phyloP scores from a whole-genome alignment of 2,329 filamentous ascomycete species.

The Huntiella moniliformis region DNA sequence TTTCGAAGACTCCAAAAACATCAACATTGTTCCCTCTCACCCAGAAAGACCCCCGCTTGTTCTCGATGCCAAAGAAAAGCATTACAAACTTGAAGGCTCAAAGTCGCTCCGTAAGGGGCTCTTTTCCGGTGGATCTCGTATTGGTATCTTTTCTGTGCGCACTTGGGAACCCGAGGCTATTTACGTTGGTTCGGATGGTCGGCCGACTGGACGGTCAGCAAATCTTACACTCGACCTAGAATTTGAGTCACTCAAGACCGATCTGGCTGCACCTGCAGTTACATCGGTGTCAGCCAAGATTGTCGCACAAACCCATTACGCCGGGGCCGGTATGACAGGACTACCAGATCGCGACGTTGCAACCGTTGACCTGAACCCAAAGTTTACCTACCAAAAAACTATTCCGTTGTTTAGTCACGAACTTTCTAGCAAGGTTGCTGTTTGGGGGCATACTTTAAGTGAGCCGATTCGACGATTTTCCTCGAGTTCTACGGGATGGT shows the following conservation, averaged over 20 bases:
- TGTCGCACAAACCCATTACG: constrained; percentile 33
- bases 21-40: constrained; percentile 34
- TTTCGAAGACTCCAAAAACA: constrained; percentile 24
- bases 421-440: no score
- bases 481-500: no score
- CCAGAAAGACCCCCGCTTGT: constrained; percentile 32
- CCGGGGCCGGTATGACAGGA: constrained; percentile 24
- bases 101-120: constrained; percentile 36
- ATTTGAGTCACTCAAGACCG: constrained; percentile 25
- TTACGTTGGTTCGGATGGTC: constrained; percentile 31
- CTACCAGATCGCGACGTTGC: constrained; percentile 29
- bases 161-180: constrained; percentile 28
- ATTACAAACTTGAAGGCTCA: constrained; percentile 30
- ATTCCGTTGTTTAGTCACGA: no score
- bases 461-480: no score
- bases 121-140: constrained; percentile 25
- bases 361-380: no score
- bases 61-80: constrained; percentile 27
- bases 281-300: constrained; percentile 32
- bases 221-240: constrained; percentile 25
- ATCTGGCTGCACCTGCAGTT: constrained; percentile 24
- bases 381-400: no score
- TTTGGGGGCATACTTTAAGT: no score
- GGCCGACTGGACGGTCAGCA: constrained; percentile 12
- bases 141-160: constrained; percentile 29